Evolutionary conservation across 176 grass and related monocot genomes (phyloP), one percentile per base, ranked within the genome.

Genomic region (Oryza glumipatula): DNA sequence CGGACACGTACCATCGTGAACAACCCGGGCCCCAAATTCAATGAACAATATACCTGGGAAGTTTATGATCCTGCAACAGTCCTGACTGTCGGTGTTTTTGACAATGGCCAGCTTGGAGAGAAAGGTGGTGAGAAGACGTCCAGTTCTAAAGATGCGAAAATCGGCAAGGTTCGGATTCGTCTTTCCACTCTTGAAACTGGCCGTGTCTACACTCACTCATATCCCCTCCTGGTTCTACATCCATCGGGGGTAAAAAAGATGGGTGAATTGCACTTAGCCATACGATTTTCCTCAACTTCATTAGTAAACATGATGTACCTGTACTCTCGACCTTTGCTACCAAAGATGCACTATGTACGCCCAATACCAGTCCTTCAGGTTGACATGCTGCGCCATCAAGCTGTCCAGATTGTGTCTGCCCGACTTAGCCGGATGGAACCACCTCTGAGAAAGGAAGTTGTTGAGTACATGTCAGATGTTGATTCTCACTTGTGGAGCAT

Each of bases 1-100:
- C 81, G 96, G 2, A 96, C 91, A 75, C 94, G 96, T 30, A 99
- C 94, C 63, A 92, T 99, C 70, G 89, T 99, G 60, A 90, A 88
- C 76, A 95, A 89, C 28, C 85, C 94, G 69, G 86, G 74, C 65
- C 96, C 96, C 5, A 99, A 72, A 36, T 99, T 90, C 88, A 99
- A 99, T 63, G 96, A 99, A 71, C 96, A 96, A 38, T 99, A 99
- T 70, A 99, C 94, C 56, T 99, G 96, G 96, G 96, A 99, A 78
- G 94, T 99, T 48, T 99, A 88, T 88, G 96, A 99, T 88, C 96
- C 96, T 4, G 84, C 92, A 52, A 99, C 96, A 46, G 91, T 96
- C 35, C 81, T 99, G 61, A 99, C 94, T 17, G 33, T 99, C 76
- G 96, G 94, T 86, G 96, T 92, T 71, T 99, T 99, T 14, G 96